Percentiles rank a stretch among this genome's conserved stretches.
These are phyloP conservation scores for Aspergillus sp. DNA, from an alignment of 2,329 filamentous ascomycete genomes.

Conservation along the genomic window DNA sequence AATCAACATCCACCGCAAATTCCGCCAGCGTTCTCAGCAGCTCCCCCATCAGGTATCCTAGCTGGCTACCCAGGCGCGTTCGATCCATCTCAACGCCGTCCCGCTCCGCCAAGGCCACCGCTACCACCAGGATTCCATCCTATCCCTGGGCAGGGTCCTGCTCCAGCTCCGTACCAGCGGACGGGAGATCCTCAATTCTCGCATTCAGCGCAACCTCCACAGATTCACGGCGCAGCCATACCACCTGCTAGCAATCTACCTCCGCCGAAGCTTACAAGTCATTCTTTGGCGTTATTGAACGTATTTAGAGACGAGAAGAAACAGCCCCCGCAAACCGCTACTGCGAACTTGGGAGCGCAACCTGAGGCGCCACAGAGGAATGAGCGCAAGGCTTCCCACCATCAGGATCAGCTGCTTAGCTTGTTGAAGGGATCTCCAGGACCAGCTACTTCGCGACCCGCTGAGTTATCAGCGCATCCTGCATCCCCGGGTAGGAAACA, in stretches of 20 bases:
- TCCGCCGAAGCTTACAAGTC: slow-evolving; percentile 57
- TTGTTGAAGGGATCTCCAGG: slow-evolving; percentile 30
- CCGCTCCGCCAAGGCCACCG: slow-evolving; percentile 18
- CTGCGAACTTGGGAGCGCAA: slow-evolving; percentile 19
- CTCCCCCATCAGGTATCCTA: slow-evolving; percentile 21
- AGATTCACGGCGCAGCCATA: slow-evolving; percentile 45
- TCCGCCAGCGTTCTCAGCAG: slow-evolving; percentile 10
- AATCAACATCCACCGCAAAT: slow-evolving; percentile 11
- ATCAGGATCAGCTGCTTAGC: slow-evolving; percentile 39
- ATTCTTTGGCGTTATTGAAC: slow-evolving; percentile 58
- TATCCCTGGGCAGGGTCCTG: slow-evolving; percentile 23
- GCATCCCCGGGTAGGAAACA: slow-evolving; percentile 34
- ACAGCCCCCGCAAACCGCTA: slow-evolving; percentile 25
- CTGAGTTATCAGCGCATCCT: slow-evolving; percentile 48
- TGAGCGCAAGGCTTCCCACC: slow-evolving; percentile 31
- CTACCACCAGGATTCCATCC: slow-evolving; percentile 16
- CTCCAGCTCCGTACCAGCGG: slow-evolving; percentile 46
- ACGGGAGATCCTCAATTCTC: slow-evolving; percentile 49
- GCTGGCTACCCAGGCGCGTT: slow-evolving; percentile 20
- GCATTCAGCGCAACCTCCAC: slow-evolving; percentile 32
- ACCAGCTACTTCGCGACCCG: slow-evolving; percentile 34
- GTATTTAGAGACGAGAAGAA: slow-evolving; percentile 51
- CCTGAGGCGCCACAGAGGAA: slow-evolving; percentile 12
- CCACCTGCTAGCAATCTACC: slow-evolving; percentile 60
- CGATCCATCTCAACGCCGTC: slow-evolving; percentile 23